phyloP scores from a whole-genome alignment of 2,329 filamentous ascomycete species.

The Stachybotrys chartarum region DNA sequence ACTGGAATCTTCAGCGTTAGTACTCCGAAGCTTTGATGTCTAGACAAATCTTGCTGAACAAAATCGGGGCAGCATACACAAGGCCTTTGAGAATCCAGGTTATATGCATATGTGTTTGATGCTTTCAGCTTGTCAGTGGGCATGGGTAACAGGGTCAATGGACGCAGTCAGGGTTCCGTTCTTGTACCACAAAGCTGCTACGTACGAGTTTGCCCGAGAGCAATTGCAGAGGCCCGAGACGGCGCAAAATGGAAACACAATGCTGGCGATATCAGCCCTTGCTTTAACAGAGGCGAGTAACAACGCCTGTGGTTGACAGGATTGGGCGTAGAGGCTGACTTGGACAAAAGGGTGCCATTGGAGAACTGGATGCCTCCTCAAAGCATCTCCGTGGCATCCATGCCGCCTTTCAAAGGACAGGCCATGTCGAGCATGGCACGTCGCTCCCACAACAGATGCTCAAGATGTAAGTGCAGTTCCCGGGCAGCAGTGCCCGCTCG shows the following conservation, averaged over 20 bases:
- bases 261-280: conserved; percentile 35
- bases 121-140: conserved; percentile 37
- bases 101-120: conserved; percentile 38
- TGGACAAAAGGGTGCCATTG: conserved; percentile 29
- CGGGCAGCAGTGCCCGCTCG: not conserved
- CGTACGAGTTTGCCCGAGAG: conserved; percentile 37
- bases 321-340: conserved; percentile 5
- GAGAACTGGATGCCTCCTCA: conserved; percentile 34
- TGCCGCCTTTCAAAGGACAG: conserved; percentile 15
- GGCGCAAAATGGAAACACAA: conserved; percentile 31
- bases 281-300: conserved; percentile 33
- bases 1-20: conserved; percentile 21
- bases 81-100: conserved; percentile 34
- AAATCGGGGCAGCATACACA: conserved; percentile 25
- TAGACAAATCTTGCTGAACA: conserved; percentile 5
- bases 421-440: conserved; percentile 8
- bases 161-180: conserved; percentile 37
- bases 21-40: not conserved
- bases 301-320: not conserved
- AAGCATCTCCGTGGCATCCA: conserved; percentile 33
- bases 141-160: conserved; percentile 36
- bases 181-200: conserved; percentile 38
- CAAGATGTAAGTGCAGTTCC: conserved; percentile 24
- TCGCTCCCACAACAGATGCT: conserved; percentile 36
- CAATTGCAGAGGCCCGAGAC: conserved; percentile 30